Conservation (phyloP, 1,284 basidiomycete species). For the Rhodotorula sp. region DNA sequence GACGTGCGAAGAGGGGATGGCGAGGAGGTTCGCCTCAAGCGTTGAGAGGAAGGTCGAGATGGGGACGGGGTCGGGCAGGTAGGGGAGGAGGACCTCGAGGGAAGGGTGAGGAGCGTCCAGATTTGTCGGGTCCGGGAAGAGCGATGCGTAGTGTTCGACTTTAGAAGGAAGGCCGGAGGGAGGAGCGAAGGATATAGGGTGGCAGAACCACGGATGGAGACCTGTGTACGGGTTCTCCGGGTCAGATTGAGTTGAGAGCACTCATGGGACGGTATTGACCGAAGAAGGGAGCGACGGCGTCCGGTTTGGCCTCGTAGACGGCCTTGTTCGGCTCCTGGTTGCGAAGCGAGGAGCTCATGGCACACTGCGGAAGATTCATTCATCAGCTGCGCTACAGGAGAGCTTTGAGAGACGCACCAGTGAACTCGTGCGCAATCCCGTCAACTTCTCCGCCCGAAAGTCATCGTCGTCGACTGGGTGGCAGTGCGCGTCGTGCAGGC, state of each 20-base stretch:
- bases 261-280: constrained; percentile 14
- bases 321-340: constrained; percentile 38
- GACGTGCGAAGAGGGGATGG: constrained; percentile 68
- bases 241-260: constrained; percentile 53
- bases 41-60: constrained; percentile 60
- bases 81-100: constrained; percentile 13
- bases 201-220: constrained; percentile 80
- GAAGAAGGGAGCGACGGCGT: constrained; percentile 50
- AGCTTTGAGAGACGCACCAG: constrained; percentile 9
- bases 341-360: constrained; percentile 41
- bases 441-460: not conserved
- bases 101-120: not conserved
- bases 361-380: constrained; percentile 24
- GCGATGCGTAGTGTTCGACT: constrained; percentile 65
- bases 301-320: constrained; percentile 12
- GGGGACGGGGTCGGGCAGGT: constrained; percentile 61
- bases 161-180: constrained; percentile 50
- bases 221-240: constrained; percentile 45
- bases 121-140: constrained; percentile 56
- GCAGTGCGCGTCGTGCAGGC: constrained; percentile 54
- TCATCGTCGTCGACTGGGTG: constrained; percentile 51
- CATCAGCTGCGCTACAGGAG: not conserved
- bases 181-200: constrained; percentile 62
- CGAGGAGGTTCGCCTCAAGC: constrained; percentile 61
- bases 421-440: not conserved